Evolutionary conservation across 2,329 filamentous ascomycete genomes (phyloP).

Genomic region (Diaporthe eres): DNA sequence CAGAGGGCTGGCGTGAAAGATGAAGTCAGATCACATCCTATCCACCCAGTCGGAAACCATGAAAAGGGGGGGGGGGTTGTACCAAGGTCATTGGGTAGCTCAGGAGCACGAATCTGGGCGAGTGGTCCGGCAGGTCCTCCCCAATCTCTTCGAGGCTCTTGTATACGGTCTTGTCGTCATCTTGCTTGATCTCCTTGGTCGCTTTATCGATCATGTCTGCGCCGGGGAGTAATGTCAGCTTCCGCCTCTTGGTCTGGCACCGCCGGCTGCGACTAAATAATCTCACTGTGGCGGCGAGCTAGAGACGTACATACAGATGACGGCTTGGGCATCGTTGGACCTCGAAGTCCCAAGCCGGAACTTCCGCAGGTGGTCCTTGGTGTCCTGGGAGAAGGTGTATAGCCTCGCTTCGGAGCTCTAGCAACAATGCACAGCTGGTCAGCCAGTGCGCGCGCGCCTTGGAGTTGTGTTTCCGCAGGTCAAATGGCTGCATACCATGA

Average conservation of each 20-base stretch:
- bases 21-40: background rate
- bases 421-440: background rate
- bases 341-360: conserved; percentile 93
- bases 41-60: background rate
- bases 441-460: background rate
- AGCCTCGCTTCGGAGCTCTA: conserved; percentile 86
- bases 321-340: conserved; percentile 87
- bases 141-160: conserved; percentile 83
- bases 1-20: conserved; percentile 74
- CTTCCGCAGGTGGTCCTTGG: conserved; percentile 90
- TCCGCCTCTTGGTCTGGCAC: conserved; percentile 17
- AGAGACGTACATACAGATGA: conserved; percentile 84
- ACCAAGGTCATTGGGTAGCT: conserved; percentile 93
- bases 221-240: conserved; percentile 22
- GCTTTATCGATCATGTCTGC: conserved; percentile 87
- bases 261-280: conserved; percentile 74
- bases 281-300: conserved; percentile 12
- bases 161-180: conserved; percentile 83
- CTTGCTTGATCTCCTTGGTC: conserved; percentile 89
- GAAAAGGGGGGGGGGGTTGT: conserved; percentile 42
- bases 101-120: conserved; percentile 89
- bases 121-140: conserved; percentile 93
- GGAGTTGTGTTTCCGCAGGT: background rate
- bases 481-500: conserved; percentile 34
- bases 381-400: conserved; percentile 93